A percentile compares a stretch with the other conserved stretches of the same genome.
Evolutionary conservation across 805 yeast genomes (phyloP).

Genomic region (Candida dendrica): DNA sequence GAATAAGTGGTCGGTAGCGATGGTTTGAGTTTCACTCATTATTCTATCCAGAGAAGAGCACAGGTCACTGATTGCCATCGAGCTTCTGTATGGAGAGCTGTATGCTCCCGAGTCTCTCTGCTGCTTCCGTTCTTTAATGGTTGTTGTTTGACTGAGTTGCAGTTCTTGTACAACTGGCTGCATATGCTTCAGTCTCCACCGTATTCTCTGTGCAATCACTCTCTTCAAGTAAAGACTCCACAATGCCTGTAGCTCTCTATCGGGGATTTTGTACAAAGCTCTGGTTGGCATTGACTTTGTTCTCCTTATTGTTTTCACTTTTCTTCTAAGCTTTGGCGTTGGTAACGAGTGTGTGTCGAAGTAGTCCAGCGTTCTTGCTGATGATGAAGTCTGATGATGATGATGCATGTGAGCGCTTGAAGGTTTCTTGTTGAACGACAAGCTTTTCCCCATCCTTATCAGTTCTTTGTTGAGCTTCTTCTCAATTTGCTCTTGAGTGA

Average conservation of each 20-base stretch:
- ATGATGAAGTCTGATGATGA: neutral
- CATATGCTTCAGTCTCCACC: conserved; percentile 21
- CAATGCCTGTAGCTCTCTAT: conserved; percentile 9
- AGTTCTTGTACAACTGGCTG: neutral
- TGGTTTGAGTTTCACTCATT: neutral
- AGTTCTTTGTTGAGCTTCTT: conserved; percentile 14
- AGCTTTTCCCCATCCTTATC: conserved; percentile 11
- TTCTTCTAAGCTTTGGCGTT: neutral
- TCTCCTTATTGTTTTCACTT: conserved; percentile 3
- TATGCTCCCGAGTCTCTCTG: too few species aligned
- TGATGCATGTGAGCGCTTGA: neutral
- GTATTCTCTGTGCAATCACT: conserved; percentile 25
- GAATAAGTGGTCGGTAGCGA: neutral
- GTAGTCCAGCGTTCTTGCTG: neutral
- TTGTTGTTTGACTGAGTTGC: too few species aligned
- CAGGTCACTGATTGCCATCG: neutral
- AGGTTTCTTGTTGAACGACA: conserved; percentile 1
- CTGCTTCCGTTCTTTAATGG: neutral
- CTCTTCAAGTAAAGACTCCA: conserved; percentile 27
- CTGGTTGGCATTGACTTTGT: conserved; percentile 16
- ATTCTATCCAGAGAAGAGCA: neutral
- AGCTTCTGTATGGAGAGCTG: neutral
- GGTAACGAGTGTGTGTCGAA: neutral
- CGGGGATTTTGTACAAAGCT: neutral
- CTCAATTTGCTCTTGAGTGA: conserved; percentile 13